A percentile compares a stretch with the other conserved stretches of the same genome.
Evolutionary conservation across 805 yeast genomes (phyloP).

Genomic region (Tetrapisispora taiwanensis): DNA sequence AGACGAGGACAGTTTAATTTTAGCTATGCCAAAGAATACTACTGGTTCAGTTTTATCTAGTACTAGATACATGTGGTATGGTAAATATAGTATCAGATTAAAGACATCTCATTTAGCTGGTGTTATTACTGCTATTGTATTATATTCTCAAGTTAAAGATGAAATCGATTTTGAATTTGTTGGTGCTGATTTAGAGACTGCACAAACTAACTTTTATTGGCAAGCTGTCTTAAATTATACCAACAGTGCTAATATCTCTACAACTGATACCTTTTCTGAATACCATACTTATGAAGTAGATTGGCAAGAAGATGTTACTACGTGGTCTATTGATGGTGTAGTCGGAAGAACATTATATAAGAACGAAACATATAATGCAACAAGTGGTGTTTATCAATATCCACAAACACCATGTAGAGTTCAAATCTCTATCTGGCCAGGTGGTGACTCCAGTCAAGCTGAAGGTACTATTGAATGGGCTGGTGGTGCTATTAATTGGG

Average conservation of each 20-base stretch:
- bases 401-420: constrained; percentile 72
- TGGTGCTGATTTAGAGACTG: constrained; percentile 57
- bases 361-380: constrained; percentile 51
- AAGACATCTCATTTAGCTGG: constrained; percentile 71
- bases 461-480: constrained; percentile 72
- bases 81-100: constrained; percentile 57
- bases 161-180: constrained; percentile 85
- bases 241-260: constrained; percentile 38
- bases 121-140: constrained; percentile 73
- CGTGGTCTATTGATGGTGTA: constrained; percentile 67
- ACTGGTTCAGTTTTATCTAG: constrained; percentile 76
- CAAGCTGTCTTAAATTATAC: constrained; percentile 64
- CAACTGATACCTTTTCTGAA: constrained; percentile 46
- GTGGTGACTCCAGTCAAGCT: constrained; percentile 46
- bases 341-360: constrained; percentile 54
- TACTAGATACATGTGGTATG: constrained; percentile 78
- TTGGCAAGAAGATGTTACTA: constrained; percentile 64
- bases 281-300: constrained; percentile 71
- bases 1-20: constrained; percentile 39
- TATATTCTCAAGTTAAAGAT: constrained; percentile 77
- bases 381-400: constrained; percentile 44
- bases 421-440: constrained; percentile 73
- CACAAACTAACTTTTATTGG: constrained; percentile 73
- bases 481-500: constrained; percentile 83
- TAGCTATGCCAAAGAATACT: constrained; percentile 71